phyloP scores from a whole-genome alignment of 805 yeast genomes.

The Suhomyces xylopsoci region DNA sequence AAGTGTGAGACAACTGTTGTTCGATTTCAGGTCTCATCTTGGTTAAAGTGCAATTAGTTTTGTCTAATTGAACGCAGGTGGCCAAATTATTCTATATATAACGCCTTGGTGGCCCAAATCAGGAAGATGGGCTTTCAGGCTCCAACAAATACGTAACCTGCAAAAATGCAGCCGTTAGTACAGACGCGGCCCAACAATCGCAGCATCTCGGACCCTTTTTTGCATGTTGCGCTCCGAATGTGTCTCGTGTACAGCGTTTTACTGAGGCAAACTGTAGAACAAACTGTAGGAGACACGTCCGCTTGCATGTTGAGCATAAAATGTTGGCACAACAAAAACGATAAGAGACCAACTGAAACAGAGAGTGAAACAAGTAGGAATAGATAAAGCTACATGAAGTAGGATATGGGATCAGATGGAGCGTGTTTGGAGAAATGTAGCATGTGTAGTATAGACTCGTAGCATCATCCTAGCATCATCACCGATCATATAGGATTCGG shows the following conservation, averaged over 20 bases:
- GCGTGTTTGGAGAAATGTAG: too few relatives aligned
- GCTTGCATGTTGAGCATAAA: neutral
- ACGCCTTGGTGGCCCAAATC: neutral
- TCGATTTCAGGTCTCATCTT: slow-evolving; percentile 89
- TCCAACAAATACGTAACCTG: slow-evolving; percentile 1
- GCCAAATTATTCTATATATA: neutral
- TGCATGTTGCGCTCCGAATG: neutral
- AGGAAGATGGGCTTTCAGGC: neutral
- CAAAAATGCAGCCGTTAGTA: neutral
- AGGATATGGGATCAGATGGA: too few relatives aligned
- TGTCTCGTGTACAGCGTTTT: neutral
- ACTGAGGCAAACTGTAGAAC: neutral
- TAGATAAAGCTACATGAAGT: neutral
- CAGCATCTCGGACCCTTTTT: neutral
- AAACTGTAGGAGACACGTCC: neutral
- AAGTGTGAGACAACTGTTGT: slow-evolving; percentile 94
- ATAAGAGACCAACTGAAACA: neutral
- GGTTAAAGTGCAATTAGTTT: neutral
- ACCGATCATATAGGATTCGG: too few relatives aligned
- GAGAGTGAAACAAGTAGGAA: neutral
- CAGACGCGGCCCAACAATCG: neutral
- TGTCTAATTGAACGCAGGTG: neutral
- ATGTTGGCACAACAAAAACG: neutral
- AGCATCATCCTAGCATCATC: neutral
- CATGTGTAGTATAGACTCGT: neutral